A percentile compares a stretch with the other conserved stretches of the same genome.
Evolutionary conservation across 352 stramenopile genomes (phyloP).

Genomic region (Pythium volutum): DNA sequence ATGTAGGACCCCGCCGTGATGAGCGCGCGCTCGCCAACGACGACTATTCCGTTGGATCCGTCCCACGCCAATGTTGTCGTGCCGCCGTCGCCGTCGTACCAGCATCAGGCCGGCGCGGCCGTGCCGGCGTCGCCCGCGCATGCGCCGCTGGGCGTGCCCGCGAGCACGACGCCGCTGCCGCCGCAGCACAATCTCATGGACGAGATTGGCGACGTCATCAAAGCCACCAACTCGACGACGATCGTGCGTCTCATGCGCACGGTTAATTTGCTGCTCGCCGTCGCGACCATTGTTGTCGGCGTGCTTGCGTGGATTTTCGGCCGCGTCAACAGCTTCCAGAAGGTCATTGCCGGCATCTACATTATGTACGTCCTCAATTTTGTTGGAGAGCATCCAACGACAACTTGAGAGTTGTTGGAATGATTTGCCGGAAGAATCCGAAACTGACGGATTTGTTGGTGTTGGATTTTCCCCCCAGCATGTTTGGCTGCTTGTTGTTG

Average conservation of each 20-base stretch:
- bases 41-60: constrained; percentile 16
- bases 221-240: constrained; percentile 76
- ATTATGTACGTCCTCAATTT: constrained; percentile 61
- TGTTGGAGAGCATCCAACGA: background rate
- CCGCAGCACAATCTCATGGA: constrained; percentile 77
- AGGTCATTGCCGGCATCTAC: constrained; percentile 82
- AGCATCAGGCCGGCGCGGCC: constrained; percentile 29
- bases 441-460: constrained; percentile 1
- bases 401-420: no score
- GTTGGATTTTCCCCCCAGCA: constrained; percentile 32
- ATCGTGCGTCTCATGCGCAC: constrained; percentile 80
- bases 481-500: constrained; percentile 78
- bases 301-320: constrained; percentile 81
- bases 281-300: constrained; percentile 60
- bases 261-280: constrained; percentile 74
- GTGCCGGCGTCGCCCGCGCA: constrained; percentile 18
- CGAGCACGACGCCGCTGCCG: constrained; percentile 7
- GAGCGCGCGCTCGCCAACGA: constrained; percentile 21
- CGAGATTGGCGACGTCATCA: constrained; percentile 79
- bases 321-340: constrained; percentile 74
- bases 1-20: constrained; percentile 26
- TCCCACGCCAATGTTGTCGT: constrained; percentile 31
- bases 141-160: constrained; percentile 19
- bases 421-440: no score
- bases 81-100: constrained; percentile 36